Evolutionary conservation across 2,329 filamentous ascomycete species (phyloP).

Genomic region (Diaporthe amygdali): DNA sequence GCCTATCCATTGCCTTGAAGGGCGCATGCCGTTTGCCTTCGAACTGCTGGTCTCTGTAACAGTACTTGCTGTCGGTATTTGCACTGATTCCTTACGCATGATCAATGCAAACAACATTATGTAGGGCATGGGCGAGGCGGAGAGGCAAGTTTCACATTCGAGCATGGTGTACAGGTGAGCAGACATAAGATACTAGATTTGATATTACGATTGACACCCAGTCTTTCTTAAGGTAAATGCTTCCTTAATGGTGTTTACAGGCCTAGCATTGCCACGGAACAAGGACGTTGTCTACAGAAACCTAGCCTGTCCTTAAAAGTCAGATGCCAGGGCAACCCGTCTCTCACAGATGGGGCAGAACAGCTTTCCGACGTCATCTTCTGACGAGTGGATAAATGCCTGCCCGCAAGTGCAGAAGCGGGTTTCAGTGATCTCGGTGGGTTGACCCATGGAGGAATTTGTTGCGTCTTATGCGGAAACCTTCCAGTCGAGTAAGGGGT

Average conservation of each 20-base stretch:
- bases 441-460: neutral
- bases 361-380: neutral
- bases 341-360: neutral
- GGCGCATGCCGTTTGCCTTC: too few relatives aligned
- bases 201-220: neutral
- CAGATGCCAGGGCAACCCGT: neutral
- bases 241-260: neutral
- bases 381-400: neutral
- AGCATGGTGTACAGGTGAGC: neutral
- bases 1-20: too few relatives aligned
- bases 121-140: neutral
- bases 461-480: neutral
- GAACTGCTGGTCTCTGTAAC: too few relatives aligned
- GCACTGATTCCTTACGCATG: too few relatives aligned
- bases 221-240: neutral
- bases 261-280: neutral
- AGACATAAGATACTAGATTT: too few relatives aligned
- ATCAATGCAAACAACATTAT: neutral
- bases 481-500: neutral
- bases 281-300: neutral
- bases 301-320: neutral
- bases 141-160: neutral
- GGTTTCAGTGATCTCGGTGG: neutral
- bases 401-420: neutral
- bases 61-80: too few relatives aligned